Evolutionary conservation across 495 filamentous ascomycete genomes (phyloP), one percentile per base, ranked within the genome.

Genomic region (Neurospora terricola): DNA sequence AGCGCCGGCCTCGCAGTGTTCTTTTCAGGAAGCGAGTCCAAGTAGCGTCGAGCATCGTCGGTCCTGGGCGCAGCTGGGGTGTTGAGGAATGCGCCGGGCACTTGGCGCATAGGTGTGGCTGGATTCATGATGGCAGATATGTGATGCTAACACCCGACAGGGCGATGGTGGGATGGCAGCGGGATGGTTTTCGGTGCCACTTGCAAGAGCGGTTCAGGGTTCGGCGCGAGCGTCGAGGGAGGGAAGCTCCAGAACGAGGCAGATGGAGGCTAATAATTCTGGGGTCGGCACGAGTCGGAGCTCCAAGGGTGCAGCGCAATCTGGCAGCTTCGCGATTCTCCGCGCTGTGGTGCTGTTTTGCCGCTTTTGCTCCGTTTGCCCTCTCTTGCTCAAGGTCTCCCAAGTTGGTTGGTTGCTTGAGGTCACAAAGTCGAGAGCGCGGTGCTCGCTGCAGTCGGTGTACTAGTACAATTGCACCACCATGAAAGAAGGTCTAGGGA

Each of bases 41-140:
- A 87, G 73, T 77, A 75, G 40, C 83, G 75, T 38, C 81, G 81
- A 40, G 83, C 83, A 8, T 80, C 78, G 23, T 81, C 80, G 11
- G 82, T 78, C 72, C 70, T 80, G 76, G 74, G 79, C 12, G 73
- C 78, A 68, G 90, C 91, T 69, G 92, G 92, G 1, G 91, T 94
- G 81, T 91, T 88, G 73, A 92, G 81, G 77, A 87, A 94, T 76
- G 91, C 89, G 77, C 92, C 92, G 66, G 92, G 92, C 73, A 93
- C 81, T 68, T 86, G 87, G 82, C 87, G 87, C 82, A 87, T 86
- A 70, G 88, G 91, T 37, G 92, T 93, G 11, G 84, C 85, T 68
- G 89, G 86, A 69, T 89, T 85, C 81, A 90, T 92, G 77, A 87
- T 84, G 89, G 90, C 54, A 3, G 54, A 62, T 27, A 30, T 30